These are phyloP conservation scores for Nemania diffusa DNA, from an alignment of 2,329 filamentous ascomycete species.

Conservation along the genomic window DNA sequence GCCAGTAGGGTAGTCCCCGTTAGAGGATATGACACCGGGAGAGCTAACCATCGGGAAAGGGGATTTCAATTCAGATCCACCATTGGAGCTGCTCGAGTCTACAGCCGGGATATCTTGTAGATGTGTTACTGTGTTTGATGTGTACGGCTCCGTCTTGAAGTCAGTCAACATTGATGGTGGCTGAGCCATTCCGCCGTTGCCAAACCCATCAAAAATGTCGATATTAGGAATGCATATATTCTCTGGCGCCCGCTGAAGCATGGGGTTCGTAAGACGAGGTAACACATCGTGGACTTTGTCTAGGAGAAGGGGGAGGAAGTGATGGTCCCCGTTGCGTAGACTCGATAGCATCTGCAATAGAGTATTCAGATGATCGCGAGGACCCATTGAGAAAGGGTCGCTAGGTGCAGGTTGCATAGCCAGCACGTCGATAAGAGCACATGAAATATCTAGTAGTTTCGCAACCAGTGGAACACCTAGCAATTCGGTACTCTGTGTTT, in stretches of 20 bases:
- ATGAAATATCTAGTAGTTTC: slow-evolving; percentile 81
- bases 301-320: slow-evolving; percentile 80
- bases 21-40: slow-evolving; percentile 64
- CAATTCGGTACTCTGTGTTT: slow-evolving; percentile 77
- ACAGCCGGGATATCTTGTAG: slow-evolving; percentile 54
- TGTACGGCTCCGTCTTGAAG: slow-evolving; percentile 55
- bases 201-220: slow-evolving; percentile 74
- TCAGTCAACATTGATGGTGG: slow-evolving; percentile 60
- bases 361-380: slow-evolving; percentile 78
- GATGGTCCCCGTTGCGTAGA: slow-evolving; percentile 78
- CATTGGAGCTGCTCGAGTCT: slow-evolving; percentile 52
- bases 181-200: slow-evolving; percentile 69
- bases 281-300: slow-evolving; percentile 79
- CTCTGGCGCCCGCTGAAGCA: slow-evolving; percentile 69
- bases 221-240: slow-evolving; percentile 57
- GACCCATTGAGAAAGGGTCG: slow-evolving; percentile 71
- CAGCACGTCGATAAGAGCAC: slow-evolving; percentile 78
- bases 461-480: slow-evolving; percentile 81
- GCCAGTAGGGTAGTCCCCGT: slow-evolving; percentile 61
- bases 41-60: slow-evolving; percentile 62
- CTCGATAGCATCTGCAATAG: slow-evolving; percentile 74
- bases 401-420: slow-evolving; percentile 69
- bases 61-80: slow-evolving; percentile 57
- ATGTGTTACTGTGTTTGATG: slow-evolving; percentile 52
- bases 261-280: slow-evolving; percentile 69